phyloP scores from a whole-genome alignment of 805 yeast genomes.

The Millerozyma miso region DNA sequence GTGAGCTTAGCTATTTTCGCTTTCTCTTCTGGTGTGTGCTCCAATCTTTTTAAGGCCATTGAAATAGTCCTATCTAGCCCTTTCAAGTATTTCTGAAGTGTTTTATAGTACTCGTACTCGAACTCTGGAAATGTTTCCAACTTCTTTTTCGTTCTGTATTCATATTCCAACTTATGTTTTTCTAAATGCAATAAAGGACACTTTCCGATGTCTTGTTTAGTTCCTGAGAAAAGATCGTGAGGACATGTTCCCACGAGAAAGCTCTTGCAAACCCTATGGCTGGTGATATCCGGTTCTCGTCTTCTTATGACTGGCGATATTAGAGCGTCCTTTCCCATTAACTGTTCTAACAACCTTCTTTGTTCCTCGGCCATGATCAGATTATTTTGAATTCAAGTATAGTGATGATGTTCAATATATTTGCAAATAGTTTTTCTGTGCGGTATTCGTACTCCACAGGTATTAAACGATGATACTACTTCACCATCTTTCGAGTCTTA shows the following conservation, averaged over 20 bases:
- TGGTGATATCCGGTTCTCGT: conserved; percentile 39
- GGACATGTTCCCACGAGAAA: conserved; percentile 87
- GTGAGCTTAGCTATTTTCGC: conserved; percentile 53
- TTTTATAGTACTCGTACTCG: conserved; percentile 46
- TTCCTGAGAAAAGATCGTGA: conserved; percentile 73
- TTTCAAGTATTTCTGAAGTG: conserved; percentile 51
- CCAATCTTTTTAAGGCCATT: conserved; percentile 59
- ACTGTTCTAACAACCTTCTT: conserved; percentile 67
- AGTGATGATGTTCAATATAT: neutral
- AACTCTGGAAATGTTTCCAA: conserved; percentile 47
- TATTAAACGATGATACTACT: too few relatives aligned
- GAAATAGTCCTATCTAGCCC: conserved; percentile 67
- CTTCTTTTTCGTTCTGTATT: conserved; percentile 39
- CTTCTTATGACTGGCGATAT: conserved; percentile 28
- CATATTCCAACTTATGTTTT: conserved; percentile 68
- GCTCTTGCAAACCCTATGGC: conserved; percentile 63
- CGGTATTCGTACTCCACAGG: too few relatives aligned
- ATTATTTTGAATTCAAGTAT: neutral
- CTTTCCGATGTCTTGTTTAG: conserved; percentile 77
- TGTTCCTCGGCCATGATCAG: conserved; percentile 62
- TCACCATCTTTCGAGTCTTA: too few relatives aligned
- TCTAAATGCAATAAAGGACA: conserved; percentile 73
- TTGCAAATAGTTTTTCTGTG: neutral
- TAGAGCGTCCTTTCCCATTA: conserved; percentile 66
- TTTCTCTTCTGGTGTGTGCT: conserved; percentile 71